Evolutionary conservation across 495 filamentous ascomycete species (phyloP).

Genomic region (Neurospora pannonica): DNA sequence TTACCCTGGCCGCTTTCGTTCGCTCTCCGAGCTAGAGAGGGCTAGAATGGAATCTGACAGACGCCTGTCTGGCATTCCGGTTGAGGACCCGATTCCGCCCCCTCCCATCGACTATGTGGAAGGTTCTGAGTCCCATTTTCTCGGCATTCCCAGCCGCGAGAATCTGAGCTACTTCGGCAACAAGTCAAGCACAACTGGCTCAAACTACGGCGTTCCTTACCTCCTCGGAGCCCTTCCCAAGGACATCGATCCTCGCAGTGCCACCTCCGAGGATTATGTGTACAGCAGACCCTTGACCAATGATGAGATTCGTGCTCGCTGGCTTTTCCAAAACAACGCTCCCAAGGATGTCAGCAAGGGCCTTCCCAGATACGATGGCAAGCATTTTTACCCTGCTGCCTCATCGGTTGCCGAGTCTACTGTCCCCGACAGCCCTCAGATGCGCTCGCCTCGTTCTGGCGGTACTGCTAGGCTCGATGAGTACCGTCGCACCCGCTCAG

Average conservation of each 20-base stretch:
- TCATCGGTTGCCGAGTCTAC: conserved; percentile 33
- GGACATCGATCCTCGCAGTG: conserved; percentile 24
- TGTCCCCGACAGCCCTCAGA: background rate
- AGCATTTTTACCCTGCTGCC: conserved; percentile 40
- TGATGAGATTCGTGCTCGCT: conserved; percentile 38
- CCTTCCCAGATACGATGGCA: conserved; percentile 47
- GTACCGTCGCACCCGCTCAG: conserved; percentile 17
- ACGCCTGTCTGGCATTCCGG: background rate
- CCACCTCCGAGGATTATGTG: conserved; percentile 29
- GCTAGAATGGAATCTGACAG: background rate
- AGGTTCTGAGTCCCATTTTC: background rate
- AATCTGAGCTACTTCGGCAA: background rate
- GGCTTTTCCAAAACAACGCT: conserved; percentile 42
- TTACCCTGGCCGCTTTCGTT: background rate
- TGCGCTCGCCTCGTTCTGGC: conserved; percentile 1
- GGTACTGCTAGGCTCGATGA: conserved; percentile 5
- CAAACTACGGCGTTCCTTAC: conserved; percentile 26
- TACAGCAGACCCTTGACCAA: conserved; percentile 39
- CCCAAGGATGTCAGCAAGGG: conserved; percentile 30
- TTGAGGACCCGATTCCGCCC: background rate
- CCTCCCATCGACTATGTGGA: background rate
- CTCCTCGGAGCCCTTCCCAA: conserved; percentile 34
- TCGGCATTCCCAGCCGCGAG: background rate
- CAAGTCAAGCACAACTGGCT: conserved; percentile 2
- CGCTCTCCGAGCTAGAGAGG: background rate